Percentiles rank a stretch among this genome's conserved stretches.
Evolutionary conservation across 2,329 filamentous ascomycete genomes (phyloP).

Genomic region (Escovopsis sp.): DNA sequence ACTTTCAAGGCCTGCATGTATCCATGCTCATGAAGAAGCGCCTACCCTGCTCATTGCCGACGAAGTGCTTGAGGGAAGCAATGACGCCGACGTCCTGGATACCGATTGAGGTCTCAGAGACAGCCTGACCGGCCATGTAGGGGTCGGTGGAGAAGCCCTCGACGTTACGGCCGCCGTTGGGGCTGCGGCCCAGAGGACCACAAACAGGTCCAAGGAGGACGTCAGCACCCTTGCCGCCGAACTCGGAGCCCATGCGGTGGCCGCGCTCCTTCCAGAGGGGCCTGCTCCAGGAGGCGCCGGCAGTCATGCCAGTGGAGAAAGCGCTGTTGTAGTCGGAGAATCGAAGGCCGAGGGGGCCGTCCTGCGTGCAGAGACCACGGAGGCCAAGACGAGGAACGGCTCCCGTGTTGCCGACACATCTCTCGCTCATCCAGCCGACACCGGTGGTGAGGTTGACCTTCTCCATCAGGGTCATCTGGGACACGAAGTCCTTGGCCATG

Average conservation of each 20-base stretch:
- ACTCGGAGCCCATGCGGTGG: conserved; percentile 41
- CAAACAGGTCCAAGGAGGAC: conserved; percentile 44
- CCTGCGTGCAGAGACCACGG: conserved; percentile 69
- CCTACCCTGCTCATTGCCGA: conserved; percentile 53
- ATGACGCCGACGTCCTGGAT: conserved; percentile 74
- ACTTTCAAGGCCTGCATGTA: no score
- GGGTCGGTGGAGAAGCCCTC: conserved; percentile 59
- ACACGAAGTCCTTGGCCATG: conserved; percentile 66
- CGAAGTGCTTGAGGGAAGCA: conserved; percentile 67
- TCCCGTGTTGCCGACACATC: conserved; percentile 65
- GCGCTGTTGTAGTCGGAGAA: conserved; percentile 66
- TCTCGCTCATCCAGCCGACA: conserved; percentile 47
- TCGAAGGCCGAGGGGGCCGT: conserved; percentile 69
- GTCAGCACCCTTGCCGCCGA: conserved; percentile 63
- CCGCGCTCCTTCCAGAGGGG: conserved; percentile 43
- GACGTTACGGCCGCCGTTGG: conserved; percentile 43
- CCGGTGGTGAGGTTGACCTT: conserved; percentile 95
- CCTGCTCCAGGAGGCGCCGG: conserved; percentile 73
- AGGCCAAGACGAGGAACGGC: conserved; percentile 56
- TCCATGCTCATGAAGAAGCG: no score
- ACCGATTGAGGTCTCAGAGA: conserved; percentile 59
- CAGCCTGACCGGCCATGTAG: conserved; percentile 56
- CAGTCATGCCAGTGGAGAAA: conserved; percentile 64
- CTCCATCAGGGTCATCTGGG: conserved; percentile 67
- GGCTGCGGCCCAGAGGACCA: conserved; percentile 32